Evolutionary conservation across 1,284 basidiomycete genomes (phyloP).

Genomic region (Fomitiporia mediterranea): DNA sequence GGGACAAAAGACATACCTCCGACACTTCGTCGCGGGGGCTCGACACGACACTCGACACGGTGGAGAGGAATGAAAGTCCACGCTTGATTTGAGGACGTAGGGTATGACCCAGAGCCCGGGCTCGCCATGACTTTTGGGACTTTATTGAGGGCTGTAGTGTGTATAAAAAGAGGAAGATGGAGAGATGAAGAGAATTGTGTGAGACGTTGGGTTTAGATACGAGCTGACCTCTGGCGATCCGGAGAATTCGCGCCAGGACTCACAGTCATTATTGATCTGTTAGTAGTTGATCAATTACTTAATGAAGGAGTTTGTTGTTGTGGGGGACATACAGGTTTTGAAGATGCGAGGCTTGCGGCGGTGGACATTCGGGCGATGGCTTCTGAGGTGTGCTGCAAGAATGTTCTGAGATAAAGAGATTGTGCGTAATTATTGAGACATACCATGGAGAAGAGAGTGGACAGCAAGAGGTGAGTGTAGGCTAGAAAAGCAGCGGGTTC

Average conservation of each 20-base stretch:
- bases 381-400: background rate
- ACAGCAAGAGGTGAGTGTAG: background rate
- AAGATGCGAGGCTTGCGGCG: background rate
- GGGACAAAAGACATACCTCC: slow-evolving; percentile 9
- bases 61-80: slow-evolving; percentile 19
- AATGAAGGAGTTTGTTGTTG: background rate
- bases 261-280: background rate
- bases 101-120: background rate
- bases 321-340: slow-evolving; percentile 5
- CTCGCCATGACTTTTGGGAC: background rate
- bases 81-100: slow-evolving; percentile 1
- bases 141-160: slow-evolving; percentile 2
- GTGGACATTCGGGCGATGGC: slow-evolving; percentile 2
- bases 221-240: slow-evolving; percentile 17
- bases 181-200: background rate
- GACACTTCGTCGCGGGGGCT: slow-evolving; percentile 11
- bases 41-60: slow-evolving; percentile 20
- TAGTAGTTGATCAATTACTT: background rate
- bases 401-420: no score
- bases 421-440: background rate
- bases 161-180: background rate
- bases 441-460: background rate
- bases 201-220: background rate
- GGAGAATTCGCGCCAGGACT: slow-evolving; percentile 8
- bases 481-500: background rate